Percentiles rank a stretch among this genome's conserved stretches.
These are phyloP conservation scores for Termitomyces sp. DNA, from an alignment of 768 basidiomycete species.

Conservation along the genomic window DNA sequence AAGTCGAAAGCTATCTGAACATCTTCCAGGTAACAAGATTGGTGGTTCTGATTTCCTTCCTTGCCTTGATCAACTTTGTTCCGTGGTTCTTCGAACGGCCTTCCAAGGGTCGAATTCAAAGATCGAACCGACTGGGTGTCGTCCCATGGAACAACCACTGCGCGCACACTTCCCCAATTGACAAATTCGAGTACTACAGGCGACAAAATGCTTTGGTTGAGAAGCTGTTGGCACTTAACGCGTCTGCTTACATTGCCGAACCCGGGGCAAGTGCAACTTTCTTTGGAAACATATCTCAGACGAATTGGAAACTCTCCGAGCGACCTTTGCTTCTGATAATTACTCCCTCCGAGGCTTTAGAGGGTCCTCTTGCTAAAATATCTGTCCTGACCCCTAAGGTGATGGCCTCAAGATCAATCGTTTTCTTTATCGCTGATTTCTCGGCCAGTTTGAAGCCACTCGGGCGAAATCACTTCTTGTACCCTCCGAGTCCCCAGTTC, in stretches of 20 bases:
- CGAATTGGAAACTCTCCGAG: constrained; percentile 72
- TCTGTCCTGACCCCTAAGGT: constrained; percentile 66
- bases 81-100: neutral
- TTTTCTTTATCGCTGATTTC: neutral
- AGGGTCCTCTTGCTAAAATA: constrained; percentile 38
- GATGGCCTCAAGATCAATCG: neutral
- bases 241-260: constrained; percentile 74
- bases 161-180: constrained; percentile 45
- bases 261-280: constrained; percentile 70
- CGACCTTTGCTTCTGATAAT: constrained; percentile 73
- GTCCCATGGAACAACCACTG: constrained; percentile 35
- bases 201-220: constrained; percentile 57
- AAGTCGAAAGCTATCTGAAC: neutral
- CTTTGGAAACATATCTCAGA: constrained; percentile 66
- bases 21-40: neutral
- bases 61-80: neutral
- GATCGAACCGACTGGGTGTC: neutral
- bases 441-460: constrained; percentile 57
- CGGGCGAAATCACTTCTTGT: constrained; percentile 62
- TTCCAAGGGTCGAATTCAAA: neutral
- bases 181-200: constrained; percentile 37
- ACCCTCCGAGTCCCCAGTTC: constrained; percentile 35
- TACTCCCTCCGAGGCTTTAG: constrained; percentile 33
- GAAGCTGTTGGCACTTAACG: constrained; percentile 45
- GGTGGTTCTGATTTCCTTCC: neutral